phyloP scores from a whole-genome alignment of 148 eudicot species.

The Arctostaphylos glauca region DNA sequence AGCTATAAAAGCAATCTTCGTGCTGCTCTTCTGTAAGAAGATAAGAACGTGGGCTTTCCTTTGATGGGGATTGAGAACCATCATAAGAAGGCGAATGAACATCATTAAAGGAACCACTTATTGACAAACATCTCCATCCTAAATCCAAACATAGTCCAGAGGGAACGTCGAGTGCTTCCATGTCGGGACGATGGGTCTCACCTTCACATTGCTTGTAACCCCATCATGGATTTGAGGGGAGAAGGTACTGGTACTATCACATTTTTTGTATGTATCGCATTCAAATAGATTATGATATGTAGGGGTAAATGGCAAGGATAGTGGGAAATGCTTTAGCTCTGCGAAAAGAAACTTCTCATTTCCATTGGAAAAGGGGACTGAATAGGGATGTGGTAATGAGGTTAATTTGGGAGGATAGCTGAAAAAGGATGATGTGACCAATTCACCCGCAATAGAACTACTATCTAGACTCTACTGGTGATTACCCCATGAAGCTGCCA shows the following conservation, averaged over 20 bases:
- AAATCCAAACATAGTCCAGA: constrained; percentile 22
- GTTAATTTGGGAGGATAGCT: constrained; percentile 7
- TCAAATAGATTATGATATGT: constrained; percentile 21
- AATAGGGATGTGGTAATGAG: constrained; percentile 18
- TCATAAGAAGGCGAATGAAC: constrained; percentile 14
- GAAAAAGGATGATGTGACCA: constrained; percentile 18
- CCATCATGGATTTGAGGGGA: constrained; percentile 23
- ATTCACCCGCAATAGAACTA: constrained; percentile 3
- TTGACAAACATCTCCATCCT: constrained; percentile 27
- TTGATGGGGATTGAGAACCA: constrained; percentile 19
- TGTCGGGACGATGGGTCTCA: constrained; percentile 17
- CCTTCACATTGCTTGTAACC: constrained; percentile 17
- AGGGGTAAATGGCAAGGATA: constrained; percentile 24
- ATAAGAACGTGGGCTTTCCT: constrained; percentile 7
- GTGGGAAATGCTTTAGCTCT: constrained; percentile 27
- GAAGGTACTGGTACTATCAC: constrained; percentile 14
- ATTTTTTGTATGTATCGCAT: constrained; percentile 9
- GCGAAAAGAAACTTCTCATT: constrained; percentile 16
- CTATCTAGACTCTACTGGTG: constrained; percentile 13
- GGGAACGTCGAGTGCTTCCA: constrained; percentile 28
- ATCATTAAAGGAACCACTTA: constrained; percentile 20
- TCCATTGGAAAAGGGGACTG: constrained; percentile 12
- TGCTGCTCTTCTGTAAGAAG: constrained; percentile 19
- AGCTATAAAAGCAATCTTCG: constrained; percentile 14
- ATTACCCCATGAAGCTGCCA: constrained; percentile 23